Percentiles rank a stretch among this genome's conserved stretches.
These are phyloP conservation scores for Cladosporium sp. DNA, from an alignment of 2,329 filamentous ascomycete species.

Conservation along the genomic window DNA sequence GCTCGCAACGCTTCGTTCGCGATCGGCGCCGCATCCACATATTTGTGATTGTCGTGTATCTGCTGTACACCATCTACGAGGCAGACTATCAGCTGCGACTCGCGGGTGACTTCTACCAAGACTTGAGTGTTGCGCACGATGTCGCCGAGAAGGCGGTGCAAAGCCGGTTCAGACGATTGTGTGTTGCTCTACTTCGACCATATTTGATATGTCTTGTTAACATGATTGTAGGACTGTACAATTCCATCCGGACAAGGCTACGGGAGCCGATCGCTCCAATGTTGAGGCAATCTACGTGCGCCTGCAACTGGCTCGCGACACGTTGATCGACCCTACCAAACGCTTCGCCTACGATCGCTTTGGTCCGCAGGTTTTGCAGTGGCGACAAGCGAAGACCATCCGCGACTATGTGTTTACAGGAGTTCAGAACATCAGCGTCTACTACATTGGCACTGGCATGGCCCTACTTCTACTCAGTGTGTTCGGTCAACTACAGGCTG, in stretches of 20 bases:
- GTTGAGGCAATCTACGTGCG: conserved; percentile 69
- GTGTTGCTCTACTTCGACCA: conserved; percentile 17
- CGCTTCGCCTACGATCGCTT: conserved; percentile 90
- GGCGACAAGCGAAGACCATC: conserved; percentile 66
- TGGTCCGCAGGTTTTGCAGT: conserved; percentile 68
- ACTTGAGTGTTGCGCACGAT: conserved; percentile 68
- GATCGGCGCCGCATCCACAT: conserved; percentile 84
- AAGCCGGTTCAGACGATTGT: conserved; percentile 76
- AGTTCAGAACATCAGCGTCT: conserved; percentile 59
- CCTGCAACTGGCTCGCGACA: conserved; percentile 81
- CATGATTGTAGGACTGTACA: conserved; percentile 47
- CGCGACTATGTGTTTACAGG: conserved; percentile 72
- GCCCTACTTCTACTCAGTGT: conserved; percentile 63
- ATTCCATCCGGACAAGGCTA: conserved; percentile 81
- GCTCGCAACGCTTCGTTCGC: conserved; percentile 65
- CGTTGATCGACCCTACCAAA: conserved; percentile 71
- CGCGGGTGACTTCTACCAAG: conserved; percentile 74
- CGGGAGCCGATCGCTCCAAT: conserved; percentile 40
- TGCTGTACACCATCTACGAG: conserved; percentile 90
- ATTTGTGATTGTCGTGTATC: conserved; percentile 77
- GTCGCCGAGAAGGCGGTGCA: conserved; percentile 78
- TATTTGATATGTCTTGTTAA: neutral
- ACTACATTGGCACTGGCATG: conserved; percentile 60
- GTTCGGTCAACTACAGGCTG: conserved; percentile 68
- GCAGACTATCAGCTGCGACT: conserved; percentile 76